Evolutionary conservation across 2,329 filamentous ascomycete species (phyloP), one percentile per base, ranked within the genome.

Genomic region (Pseudogymnoascus sp.): DNA sequence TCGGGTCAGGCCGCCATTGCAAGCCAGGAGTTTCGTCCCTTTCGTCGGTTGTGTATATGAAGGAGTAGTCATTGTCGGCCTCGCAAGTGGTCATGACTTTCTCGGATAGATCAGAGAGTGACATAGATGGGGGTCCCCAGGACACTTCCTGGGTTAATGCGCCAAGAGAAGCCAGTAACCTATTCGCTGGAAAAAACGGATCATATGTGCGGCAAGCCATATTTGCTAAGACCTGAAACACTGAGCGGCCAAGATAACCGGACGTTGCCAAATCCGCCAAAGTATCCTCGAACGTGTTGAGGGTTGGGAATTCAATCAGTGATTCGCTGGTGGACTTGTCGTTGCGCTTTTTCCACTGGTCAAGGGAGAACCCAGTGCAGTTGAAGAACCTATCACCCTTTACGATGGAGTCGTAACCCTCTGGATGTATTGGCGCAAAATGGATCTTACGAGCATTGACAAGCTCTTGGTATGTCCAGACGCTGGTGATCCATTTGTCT

Each of bases 401-500:
- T 7, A 43, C 35, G 22, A 60, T 43, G 16, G n/a, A 38, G 16
- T 38, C 59, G 6, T 43, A 38, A 11, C 59, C 38, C 3, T 60
- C 59, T 11, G 59, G 35, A 6, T 38, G 22, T 19, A 43, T 43
- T 12, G 59, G 35, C 16, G 59, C 38, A 31, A 60, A 60, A 43
- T 38, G 35, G n/a, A 43, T 60, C 2, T 4, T 43, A 16, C 59
- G 59, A 4, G 35, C 60, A 24, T 50, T 62, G 28, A 62, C 37
- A 14, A 67, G 60, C 35, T 67, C 65, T 56, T 65, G 65, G 37
- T 67, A 66, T 10, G 65, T 67, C 65, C 65, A 67, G 35, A 66
- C 65, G 10, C 64, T 53, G 14, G 41, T 63, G n/a, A 67, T 66
- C 65, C 65, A 67, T 35, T 46, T 62, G 14, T 62, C 60, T 7